Percentiles rank a stretch among this genome's conserved stretches.
phyloP scores from a whole-genome alignment of 768 basidiomycete genomes.

The Crucibulum laeve region DNA sequence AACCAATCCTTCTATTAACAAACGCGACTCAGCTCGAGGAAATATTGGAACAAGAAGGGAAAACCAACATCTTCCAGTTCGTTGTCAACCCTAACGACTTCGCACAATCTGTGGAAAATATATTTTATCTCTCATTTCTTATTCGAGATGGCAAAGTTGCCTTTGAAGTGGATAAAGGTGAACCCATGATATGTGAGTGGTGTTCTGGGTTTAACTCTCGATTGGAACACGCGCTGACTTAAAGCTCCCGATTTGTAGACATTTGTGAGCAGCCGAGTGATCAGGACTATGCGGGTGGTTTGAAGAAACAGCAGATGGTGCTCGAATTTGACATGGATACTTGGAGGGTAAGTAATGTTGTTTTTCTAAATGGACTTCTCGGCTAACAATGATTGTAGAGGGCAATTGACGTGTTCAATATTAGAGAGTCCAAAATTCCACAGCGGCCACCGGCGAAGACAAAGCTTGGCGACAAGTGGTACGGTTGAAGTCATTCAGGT shows the following conservation, averaged over 20 bases:
- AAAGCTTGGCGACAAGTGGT: slow-evolving; percentile 66
- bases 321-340: slow-evolving; percentile 88
- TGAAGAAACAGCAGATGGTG: slow-evolving; percentile 80
- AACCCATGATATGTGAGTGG: slow-evolving; percentile 75
- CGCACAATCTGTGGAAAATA: slow-evolving; percentile 93
- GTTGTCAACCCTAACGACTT: slow-evolving; percentile 89
- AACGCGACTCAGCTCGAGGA: slow-evolving; percentile 46
- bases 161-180: slow-evolving; percentile 63
- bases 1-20: not conserved
- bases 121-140: slow-evolving; percentile 93
- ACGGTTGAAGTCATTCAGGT: slow-evolving; percentile 39
- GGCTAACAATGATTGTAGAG: slow-evolving; percentile 41
- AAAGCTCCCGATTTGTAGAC: slow-evolving; percentile 31
- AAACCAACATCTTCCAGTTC: slow-evolving; percentile 80
- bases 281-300: slow-evolving; percentile 58
- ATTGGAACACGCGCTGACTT: not conserved
- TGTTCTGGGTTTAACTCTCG: too few species aligned
- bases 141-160: slow-evolving; percentile 82
- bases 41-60: slow-evolving; percentile 44
- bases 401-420: slow-evolving; percentile 84
- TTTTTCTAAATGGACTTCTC: not conserved
- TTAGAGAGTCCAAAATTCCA: slow-evolving; percentile 72
- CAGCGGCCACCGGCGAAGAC: slow-evolving; percentile 57
- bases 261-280: slow-evolving; percentile 60
- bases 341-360: slow-evolving; percentile 67